Conservation (phyloP, 805 yeast genomes). For the Isabelozyma gotoi region DNA sequence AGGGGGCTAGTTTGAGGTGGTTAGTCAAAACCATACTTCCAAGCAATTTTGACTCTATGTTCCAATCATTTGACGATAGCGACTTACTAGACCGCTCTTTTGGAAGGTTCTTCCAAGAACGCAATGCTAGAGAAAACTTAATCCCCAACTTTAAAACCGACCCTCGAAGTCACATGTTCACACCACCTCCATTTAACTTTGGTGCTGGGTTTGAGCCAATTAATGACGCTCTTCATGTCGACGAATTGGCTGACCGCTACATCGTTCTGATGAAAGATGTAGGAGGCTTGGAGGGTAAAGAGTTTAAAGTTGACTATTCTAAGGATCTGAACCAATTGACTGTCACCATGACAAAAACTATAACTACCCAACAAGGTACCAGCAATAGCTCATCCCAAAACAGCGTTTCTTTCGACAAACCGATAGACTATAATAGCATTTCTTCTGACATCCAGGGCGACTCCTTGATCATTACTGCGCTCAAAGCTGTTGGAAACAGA, state of each 20-base stretch:
- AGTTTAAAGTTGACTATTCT: conserved; percentile 1
- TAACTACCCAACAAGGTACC: neutral
- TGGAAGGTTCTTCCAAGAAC: neutral
- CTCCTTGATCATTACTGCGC: neutral
- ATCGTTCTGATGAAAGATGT: neutral
- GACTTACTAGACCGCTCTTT: neutral
- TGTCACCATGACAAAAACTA: neutral
- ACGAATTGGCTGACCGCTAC: neutral
- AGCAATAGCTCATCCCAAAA: conserved; percentile 1
- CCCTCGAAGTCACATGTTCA: neutral
- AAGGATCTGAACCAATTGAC: neutral
- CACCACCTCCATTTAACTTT: neutral
- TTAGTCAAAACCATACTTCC: too few relatives aligned
- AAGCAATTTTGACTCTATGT: neutral
- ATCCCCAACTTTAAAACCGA: neutral
- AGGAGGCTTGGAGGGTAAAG: conserved; percentile 2
- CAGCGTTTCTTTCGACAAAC: conserved; percentile 1
- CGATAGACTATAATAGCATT: neutral
- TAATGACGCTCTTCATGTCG: neutral
- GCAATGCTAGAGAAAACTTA: neutral
- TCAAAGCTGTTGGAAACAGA: neutral
- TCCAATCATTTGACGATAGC: neutral
- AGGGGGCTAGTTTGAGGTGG: too few relatives aligned
- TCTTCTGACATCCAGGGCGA: neutral
- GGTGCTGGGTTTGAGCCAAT: neutral